Conservation (phyloP, 768 basidiomycete genomes). For the Mycena amicta region DNA sequence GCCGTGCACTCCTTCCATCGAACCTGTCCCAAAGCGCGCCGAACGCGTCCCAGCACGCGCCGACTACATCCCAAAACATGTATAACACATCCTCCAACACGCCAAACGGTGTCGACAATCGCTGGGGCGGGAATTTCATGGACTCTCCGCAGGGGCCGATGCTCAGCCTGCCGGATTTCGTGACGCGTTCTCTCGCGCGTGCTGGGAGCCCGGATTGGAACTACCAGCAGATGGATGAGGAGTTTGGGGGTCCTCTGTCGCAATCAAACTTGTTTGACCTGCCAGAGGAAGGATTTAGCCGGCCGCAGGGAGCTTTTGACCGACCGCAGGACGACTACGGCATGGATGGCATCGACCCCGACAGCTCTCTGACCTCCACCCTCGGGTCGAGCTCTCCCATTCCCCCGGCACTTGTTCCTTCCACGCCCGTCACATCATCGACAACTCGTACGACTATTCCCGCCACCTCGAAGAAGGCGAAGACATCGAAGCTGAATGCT, state of each 20-base stretch:
- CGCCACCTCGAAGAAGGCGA: background rate
- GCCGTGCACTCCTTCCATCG: background rate
- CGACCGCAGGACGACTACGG: background rate
- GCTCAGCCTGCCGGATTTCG: background rate
- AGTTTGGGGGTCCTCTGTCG: background rate
- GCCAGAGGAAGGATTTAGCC: too few species aligned
- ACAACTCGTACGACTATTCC: background rate
- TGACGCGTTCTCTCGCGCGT: background rate
- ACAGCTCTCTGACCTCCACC: background rate
- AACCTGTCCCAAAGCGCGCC: background rate
- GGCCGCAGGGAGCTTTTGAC: background rate
- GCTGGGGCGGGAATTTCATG: background rate
- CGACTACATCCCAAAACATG: background rate
- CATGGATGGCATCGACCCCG: background rate
- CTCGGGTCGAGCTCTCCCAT: background rate
- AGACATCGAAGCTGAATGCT: background rate
- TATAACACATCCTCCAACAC: background rate
- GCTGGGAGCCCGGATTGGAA: background rate
- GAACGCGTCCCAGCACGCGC: background rate
- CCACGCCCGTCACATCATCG: background rate
- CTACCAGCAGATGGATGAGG: background rate
- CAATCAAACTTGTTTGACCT: too few species aligned
- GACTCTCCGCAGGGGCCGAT: background rate
- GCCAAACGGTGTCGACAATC: too few species aligned
- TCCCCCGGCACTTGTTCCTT: background rate